A percentile compares a stretch with the other conserved stretches of the same genome.
Evolutionary conservation across 345 rosid species (phyloP).

Genomic region (Capsella bursapastoris): DNA sequence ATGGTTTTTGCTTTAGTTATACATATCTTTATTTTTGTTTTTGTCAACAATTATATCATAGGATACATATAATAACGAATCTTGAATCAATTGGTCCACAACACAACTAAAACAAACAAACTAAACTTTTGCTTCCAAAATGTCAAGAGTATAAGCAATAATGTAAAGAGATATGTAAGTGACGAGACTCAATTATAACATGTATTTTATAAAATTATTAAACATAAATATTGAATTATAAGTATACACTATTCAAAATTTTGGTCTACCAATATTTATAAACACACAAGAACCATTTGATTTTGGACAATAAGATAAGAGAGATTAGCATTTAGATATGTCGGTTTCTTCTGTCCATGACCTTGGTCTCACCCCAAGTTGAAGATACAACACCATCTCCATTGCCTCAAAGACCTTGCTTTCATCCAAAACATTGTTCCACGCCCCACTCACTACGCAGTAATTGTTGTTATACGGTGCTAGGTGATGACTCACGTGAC

Average conservation of each 20-base stretch:
- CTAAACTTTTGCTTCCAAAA: neutral
- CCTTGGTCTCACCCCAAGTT: constrained; percentile 65
- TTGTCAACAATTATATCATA: neutral
- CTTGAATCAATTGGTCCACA: neutral
- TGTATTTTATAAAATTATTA: neutral
- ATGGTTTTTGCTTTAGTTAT: neutral
- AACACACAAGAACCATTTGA: neutral
- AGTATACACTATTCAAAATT: neutral
- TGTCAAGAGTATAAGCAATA: constrained; percentile 2
- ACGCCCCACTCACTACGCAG: constrained; percentile 83
- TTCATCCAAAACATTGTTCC: constrained; percentile 71
- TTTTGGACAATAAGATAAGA: neutral
- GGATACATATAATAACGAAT: no score
- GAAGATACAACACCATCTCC: constrained; percentile 70
- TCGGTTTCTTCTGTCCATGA: constrained; percentile 73
- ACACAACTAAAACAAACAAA: neutral
- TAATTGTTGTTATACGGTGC: constrained; percentile 79
- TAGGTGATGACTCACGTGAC: constrained; percentile 75
- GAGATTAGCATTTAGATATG: neutral
- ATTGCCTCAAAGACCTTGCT: constrained; percentile 63
- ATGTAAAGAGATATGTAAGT: neutral
- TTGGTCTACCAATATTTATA: neutral
- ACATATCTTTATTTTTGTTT: neutral
- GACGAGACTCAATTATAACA: neutral
- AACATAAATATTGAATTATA: neutral